phyloP scores from a whole-genome alignment of 352 stramenopile genomes.

The Phytophthora pisi region DNA sequence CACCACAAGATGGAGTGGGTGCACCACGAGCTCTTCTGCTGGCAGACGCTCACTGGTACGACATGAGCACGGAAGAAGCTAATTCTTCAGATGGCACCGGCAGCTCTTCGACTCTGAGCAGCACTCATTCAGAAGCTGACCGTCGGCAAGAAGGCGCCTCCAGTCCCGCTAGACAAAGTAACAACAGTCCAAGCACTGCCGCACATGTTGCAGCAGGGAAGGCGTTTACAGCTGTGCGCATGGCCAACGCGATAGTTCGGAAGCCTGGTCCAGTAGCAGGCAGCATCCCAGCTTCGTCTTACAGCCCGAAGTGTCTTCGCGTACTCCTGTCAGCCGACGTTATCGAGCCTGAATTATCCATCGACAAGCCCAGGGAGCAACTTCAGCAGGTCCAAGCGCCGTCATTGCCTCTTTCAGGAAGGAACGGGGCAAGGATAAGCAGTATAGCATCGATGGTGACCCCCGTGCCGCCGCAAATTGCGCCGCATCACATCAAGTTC shows the following conservation, averaged over 20 bases:
- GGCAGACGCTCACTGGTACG: conserved; percentile 68
- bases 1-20: conserved; percentile 18
- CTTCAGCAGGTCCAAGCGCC: conserved; percentile 14
- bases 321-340: conserved; percentile 66
- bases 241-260: conserved; percentile 63
- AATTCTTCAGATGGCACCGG: background rate
- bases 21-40: conserved; percentile 55
- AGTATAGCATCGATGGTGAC: background rate
- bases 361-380: conserved; percentile 51
- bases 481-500: conserved; percentile 66
- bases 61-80: conserved; percentile 22
- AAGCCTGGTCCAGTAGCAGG: conserved; percentile 6
- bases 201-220: conserved; percentile 54
- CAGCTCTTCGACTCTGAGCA: conserved; percentile 16
- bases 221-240: conserved; percentile 69
- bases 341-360: conserved; percentile 64
- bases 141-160: conserved; percentile 22
- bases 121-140: conserved; percentile 6
- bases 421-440: conserved; percentile 7
- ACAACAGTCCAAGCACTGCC: conserved; percentile 7
- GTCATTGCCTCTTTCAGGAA: conserved; percentile 4
- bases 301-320: conserved; percentile 57
- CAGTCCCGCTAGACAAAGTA: conserved; percentile 2
- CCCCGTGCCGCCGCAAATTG: background rate
- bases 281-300: conserved; percentile 23